Conservation (phyloP, 1,284 basidiomycete species). For the Sporisorium reilianum region DNA sequence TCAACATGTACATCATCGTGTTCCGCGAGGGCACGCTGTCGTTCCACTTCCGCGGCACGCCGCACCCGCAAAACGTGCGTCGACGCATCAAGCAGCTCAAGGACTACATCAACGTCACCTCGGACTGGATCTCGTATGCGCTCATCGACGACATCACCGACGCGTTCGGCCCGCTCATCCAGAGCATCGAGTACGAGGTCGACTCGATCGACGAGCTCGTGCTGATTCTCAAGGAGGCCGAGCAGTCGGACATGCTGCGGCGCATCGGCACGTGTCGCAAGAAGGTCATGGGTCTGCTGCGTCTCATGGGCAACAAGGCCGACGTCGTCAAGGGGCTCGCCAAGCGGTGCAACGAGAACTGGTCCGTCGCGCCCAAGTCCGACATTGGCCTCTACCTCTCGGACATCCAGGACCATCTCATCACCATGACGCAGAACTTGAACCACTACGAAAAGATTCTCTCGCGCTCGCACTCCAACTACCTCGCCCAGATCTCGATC, state of each 20-base stretch:
- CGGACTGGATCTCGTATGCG: conserved; percentile 99
- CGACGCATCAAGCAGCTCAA: conserved; percentile 98
- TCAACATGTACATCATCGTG: conserved; percentile 99
- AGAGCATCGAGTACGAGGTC: conserved; percentile 98
- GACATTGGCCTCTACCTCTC: conserved; percentile 97
- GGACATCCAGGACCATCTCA: conserved; percentile 90
- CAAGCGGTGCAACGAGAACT: conserved; percentile 97
- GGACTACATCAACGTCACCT: conserved; percentile 98
- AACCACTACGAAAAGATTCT: conserved; percentile 80
- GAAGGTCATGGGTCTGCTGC: conserved; percentile 97
- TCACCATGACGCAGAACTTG: conserved; percentile 97
- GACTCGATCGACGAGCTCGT: conserved; percentile 99
- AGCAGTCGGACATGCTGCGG: conserved; percentile 83
- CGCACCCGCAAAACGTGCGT: conserved; percentile 97
- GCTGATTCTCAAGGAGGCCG: conserved; percentile 88
- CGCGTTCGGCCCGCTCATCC: conserved; percentile 97
- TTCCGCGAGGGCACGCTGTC: conserved; percentile 96
- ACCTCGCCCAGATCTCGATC: conserved; percentile 67
- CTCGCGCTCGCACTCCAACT: conserved; percentile 98
- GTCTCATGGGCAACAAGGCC: conserved; percentile 98
- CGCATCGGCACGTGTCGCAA: conserved; percentile 97
- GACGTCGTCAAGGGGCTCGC: conserved; percentile 99
- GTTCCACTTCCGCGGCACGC: conserved; percentile 98
- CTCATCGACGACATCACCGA: conserved; percentile 99
- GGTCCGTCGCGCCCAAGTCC: conserved; percentile 96